Percentiles rank a stretch among this genome's conserved stretches.
Evolutionary conservation across 192 early-diverging fungal species (phyloP).

Genomic region (Backusella tuberculispora): DNA sequence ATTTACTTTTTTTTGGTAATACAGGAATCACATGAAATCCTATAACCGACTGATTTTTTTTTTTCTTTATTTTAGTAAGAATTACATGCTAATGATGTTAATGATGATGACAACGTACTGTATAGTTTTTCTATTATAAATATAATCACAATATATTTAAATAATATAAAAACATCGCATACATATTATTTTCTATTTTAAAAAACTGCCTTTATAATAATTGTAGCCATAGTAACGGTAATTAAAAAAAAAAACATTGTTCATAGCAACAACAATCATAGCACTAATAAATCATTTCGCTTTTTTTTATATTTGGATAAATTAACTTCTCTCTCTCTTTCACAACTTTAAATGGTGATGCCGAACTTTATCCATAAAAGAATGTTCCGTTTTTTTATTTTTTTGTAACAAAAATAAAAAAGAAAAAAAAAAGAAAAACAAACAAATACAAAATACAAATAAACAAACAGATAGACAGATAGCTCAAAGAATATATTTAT

Average conservation of each 20-base stretch:
- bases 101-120: slow-evolving; percentile 1
- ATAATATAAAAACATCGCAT: too few relatives aligned
- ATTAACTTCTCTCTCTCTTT: not conserved
- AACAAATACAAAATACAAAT: not conserved
- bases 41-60: slow-evolving; percentile 4
- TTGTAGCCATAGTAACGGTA: not conserved
- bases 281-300: not conserved
- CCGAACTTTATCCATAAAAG: slow-evolving; percentile 13
- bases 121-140: slow-evolving; percentile 12
- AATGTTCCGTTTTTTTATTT: slow-evolving; percentile 9
- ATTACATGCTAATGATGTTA: not conserved
- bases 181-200: not conserved
- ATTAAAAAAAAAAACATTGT: not conserved
- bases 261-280: not conserved
- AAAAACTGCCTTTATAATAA: not conserved
- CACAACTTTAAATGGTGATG: slow-evolving; percentile 9
- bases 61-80: slow-evolving; percentile 2
- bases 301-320: slow-evolving; percentile 10
- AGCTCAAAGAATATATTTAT: not conserved
- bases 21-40: not conserved
- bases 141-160: too few relatives aligned
- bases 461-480: not conserved
- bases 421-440: not conserved
- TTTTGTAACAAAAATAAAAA: slow-evolving; percentile 1
- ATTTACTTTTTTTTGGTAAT: not conserved